Percentiles rank a stretch among this genome's conserved stretches.
Conservation (phyloP, 768 basidiomycete species). For the Rhodosporidiobolus sp. region DNA sequence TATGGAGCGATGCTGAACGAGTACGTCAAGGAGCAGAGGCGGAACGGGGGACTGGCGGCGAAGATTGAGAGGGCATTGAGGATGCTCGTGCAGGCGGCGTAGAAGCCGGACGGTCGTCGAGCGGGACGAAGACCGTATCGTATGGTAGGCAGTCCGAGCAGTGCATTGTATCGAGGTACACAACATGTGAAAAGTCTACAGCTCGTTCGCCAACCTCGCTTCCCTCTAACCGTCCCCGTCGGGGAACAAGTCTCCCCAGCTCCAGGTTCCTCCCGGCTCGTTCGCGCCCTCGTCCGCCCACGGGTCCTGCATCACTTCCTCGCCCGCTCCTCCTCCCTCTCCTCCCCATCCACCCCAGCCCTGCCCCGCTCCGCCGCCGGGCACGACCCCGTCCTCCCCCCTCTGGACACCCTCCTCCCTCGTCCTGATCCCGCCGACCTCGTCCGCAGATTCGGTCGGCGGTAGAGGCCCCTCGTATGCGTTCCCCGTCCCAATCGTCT, state of each 20-base stretch:
- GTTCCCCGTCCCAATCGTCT: conserved; percentile 7
- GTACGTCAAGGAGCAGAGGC: too few relatives aligned
- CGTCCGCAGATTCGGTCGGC: background rate
- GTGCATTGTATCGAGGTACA: too few relatives aligned
- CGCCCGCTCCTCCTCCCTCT: background rate
- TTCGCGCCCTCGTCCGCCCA: conserved; percentile 32
- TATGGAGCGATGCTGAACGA: too few relatives aligned
- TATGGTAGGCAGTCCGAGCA: too few relatives aligned
- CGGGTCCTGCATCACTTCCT: conserved; percentile 43
- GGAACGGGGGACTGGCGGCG: too few relatives aligned
- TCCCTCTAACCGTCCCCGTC: conserved; percentile 10
- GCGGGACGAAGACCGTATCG: too few relatives aligned
- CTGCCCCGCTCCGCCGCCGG: background rate
- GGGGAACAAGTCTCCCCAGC: conserved; percentile 33
- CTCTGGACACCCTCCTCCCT: background rate
- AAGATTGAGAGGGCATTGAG: too few relatives aligned
- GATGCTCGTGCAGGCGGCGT: too few relatives aligned
- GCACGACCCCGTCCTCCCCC: background rate
- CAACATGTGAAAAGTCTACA: too few relatives aligned
- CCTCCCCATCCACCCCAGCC: background rate
- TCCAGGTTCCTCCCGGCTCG: conserved; percentile 40
- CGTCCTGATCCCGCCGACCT: background rate
- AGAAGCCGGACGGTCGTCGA: too few relatives aligned
- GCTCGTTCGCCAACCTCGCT: too few relatives aligned
- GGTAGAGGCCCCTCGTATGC: conserved; percentile 8